Evolutionary conservation across 2,329 filamentous ascomycete species (phyloP).

Genomic region (Monosporascus cannonballus): DNA sequence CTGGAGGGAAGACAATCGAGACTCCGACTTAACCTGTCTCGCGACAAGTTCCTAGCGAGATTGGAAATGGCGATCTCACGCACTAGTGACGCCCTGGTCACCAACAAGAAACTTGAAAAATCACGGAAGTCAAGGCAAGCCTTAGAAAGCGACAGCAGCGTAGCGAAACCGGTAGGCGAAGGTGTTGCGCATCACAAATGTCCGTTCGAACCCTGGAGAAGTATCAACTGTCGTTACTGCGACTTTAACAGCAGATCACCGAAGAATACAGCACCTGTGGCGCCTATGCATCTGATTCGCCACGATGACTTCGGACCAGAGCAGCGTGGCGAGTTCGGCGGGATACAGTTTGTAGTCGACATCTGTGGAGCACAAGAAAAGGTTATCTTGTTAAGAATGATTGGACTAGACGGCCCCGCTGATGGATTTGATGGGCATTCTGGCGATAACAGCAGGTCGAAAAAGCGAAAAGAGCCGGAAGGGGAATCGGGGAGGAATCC

Average conservation of each 20-base stretch:
- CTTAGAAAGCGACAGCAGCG: not conserved
- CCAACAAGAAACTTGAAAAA: not conserved
- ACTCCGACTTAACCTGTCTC: not conserved
- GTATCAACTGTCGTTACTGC: not conserved
- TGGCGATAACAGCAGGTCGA: not conserved
- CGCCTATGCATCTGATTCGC: not conserved
- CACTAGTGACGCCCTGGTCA: not conserved
- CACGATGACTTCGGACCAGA: not conserved
- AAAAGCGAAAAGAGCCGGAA: not conserved
- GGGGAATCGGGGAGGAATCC: not conserved
- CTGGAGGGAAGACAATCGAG: not conserved
- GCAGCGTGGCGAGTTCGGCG: not conserved
- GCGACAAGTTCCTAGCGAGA: not conserved
- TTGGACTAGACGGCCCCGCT: not conserved
- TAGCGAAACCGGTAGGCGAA: not conserved
- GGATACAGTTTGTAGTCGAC: not conserved
- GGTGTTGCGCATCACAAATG: not conserved
- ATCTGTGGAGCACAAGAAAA: not conserved
- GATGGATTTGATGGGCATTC: not conserved
- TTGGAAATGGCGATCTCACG: not conserved
- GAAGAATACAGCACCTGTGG: not conserved
- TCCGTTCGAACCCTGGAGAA: not conserved
- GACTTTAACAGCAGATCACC: not conserved
- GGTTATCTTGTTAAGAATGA: not conserved
- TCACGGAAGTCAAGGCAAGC: not conserved